Base-by-base conservation (phyloP, 768 basidiomycete genomes). In the Austroboletus eburneus region DNA sequence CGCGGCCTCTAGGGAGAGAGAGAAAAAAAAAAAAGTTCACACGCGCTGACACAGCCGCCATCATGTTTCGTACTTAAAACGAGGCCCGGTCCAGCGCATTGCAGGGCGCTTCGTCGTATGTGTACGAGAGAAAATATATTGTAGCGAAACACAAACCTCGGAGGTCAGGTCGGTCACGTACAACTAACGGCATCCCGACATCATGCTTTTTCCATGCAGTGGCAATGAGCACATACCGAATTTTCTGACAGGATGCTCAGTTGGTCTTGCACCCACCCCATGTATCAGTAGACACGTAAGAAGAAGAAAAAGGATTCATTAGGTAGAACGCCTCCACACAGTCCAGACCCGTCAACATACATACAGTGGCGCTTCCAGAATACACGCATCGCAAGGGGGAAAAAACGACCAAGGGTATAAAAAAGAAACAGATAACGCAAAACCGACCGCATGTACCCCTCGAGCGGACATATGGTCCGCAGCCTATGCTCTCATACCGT, bases 401-500 rank as follows among this genome's bases (percentile, higher is more conserved):
- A 25, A 38, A 24, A 54, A 47, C 49, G 40, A 45, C 9, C 33
- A 30, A 46, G 35, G 32, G 42, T 32, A 33, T 38, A 30, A 46
- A 41, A 39, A 46, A 42, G 27, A 17, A 42, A 29, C 49, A 50
- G 39, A 48, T 49, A 24, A 48, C 35, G 41, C 35, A 39, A 40
- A 39, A 37, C 32, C 12, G 39, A 6, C 12, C 32, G 49, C 44
- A 43, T 39, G 40, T 30, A 5, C n/a, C n/a, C 56, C 34, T 48
- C 43, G 40, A 46, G 45, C 52, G 37, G 52, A 57, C 56, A 57
- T 49, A 54, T 57, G 55, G 46, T 56, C 54, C 66, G 50, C 46
- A 66, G 54, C 57, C 59, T 50, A 44, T 60, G 56, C 48, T 57
- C 57, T 62, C 55, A 65, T 55, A 48, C 47, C 57, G 64, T 51